Evolutionary conservation across 2,329 filamentous ascomycete species (phyloP).

Genomic region (Scedosporium apiospermum): DNA sequence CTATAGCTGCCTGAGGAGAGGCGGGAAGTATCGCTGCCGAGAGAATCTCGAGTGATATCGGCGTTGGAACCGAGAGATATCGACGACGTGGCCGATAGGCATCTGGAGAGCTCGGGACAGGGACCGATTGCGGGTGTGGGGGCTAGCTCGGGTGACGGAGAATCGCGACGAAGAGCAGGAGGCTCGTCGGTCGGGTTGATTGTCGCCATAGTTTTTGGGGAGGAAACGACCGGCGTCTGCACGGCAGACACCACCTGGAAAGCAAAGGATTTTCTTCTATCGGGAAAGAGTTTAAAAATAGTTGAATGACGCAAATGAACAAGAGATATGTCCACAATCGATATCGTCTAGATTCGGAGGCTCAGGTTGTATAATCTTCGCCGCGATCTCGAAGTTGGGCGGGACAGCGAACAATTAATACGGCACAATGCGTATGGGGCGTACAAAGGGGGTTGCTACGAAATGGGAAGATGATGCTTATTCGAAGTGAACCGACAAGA

Average conservation of each 20-base stretch:
- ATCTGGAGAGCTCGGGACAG: constrained; percentile 50
- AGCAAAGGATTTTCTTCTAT: neutral
- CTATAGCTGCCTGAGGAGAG: constrained; percentile 53
- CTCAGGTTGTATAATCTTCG: neutral
- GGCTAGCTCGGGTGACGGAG: constrained; percentile 54
- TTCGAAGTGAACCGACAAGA: neutral
- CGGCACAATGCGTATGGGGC: neutral
- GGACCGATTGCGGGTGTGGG: constrained; percentile 55
- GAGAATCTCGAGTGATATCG: constrained; percentile 41
- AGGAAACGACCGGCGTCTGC: too few species aligned
- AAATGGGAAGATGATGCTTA: neutral
- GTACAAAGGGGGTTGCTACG: neutral
- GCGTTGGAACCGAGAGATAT: constrained; percentile 46
- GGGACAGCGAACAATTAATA: neutral
- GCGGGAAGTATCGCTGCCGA: constrained; percentile 50
- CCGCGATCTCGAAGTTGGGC: neutral
- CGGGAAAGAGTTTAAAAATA: too few species aligned
- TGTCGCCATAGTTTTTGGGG: constrained; percentile 22
- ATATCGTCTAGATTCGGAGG: too few species aligned
- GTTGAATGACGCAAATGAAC: too few species aligned
- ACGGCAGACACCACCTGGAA: too few species aligned
- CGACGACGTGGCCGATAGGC: constrained; percentile 53
- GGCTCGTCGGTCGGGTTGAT: constrained; percentile 8
- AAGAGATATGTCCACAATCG: too few species aligned
- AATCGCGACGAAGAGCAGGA: constrained; percentile 38